A percentile compares a stretch with the other conserved stretches of the same genome.
Evolutionary conservation across 2,329 filamentous ascomycete species (phyloP).

Genomic region (Daldinia sp.): DNA sequence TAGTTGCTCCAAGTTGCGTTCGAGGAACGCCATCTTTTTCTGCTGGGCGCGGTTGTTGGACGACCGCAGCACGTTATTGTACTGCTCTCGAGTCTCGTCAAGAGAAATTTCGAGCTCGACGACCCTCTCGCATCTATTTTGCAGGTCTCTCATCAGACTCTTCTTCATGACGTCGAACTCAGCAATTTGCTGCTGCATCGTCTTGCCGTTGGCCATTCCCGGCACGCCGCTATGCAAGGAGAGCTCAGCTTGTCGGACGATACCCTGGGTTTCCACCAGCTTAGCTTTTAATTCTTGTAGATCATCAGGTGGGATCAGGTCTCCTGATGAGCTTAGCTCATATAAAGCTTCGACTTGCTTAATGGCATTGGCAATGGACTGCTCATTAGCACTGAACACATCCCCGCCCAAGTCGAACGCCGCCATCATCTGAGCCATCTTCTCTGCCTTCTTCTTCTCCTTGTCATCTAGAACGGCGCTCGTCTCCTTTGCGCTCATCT

Average conservation of each 20-base stretch:
- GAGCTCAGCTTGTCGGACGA: conserved; percentile 92
- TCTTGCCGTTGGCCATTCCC: conserved; percentile 84
- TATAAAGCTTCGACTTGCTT: conserved; percentile 83
- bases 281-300: conserved; percentile 80
- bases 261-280: conserved; percentile 89
- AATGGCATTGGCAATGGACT: conserved; percentile 84
- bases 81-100: conserved; percentile 97
- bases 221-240: conserved; percentile 78
- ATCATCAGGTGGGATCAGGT: conserved; percentile 84
- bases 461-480: conserved; percentile 93
- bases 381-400: conserved; percentile 93
- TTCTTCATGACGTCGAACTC: conserved; percentile 99
- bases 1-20: conserved; percentile 96
- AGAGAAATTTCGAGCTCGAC: conserved; percentile 98
- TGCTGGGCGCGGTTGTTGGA: conserved; percentile 99
- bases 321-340: conserved; percentile 80
- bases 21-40: conserved; percentile 99
- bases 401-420: conserved; percentile 95
- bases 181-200: conserved; percentile 95
- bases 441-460: conserved; percentile 98
- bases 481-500: conserved; percentile 96
- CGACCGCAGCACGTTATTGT: conserved; percentile 96
- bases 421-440: conserved; percentile 99
- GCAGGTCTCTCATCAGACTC: conserved; percentile 96
- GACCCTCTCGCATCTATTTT: conserved; percentile 97